These are phyloP conservation scores for Ilex aquifolium DNA, from an alignment of 257 asterid genomes.

Conservation along the genomic window DNA sequence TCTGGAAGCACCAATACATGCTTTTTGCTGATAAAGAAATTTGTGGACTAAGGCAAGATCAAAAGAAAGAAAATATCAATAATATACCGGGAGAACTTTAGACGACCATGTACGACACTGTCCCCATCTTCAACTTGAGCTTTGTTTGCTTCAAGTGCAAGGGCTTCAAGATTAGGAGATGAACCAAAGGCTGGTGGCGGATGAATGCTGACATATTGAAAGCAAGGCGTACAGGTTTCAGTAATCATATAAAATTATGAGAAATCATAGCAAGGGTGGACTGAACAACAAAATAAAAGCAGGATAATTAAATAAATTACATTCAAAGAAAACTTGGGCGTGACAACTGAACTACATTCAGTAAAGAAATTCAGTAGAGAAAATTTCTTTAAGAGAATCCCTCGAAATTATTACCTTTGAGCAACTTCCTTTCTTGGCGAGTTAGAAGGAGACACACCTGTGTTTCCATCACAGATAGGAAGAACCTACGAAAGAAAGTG, in stretches of 20 bases:
- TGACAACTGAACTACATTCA: background rate
- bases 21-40: background rate
- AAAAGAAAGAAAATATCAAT: background rate
- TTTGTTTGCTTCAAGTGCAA: slow-evolving; percentile 66
- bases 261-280: slow-evolving; percentile 9
- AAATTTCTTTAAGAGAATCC: background rate
- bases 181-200: slow-evolving; percentile 99
- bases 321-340: background rate
- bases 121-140: slow-evolving; percentile 59
- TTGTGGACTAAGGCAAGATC: background rate
- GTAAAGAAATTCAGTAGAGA: background rate
- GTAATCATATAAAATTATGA: slow-evolving; percentile 4
- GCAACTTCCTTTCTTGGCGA: slow-evolving; percentile 40
- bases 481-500: slow-evolving; percentile 44
- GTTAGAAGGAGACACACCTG: slow-evolving; percentile 46
- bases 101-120: slow-evolving; percentile 27
- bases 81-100: slow-evolving; percentile 53
- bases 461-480: slow-evolving; percentile 48
- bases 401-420: slow-evolving; percentile 24
- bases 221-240: slow-evolving; percentile 17
- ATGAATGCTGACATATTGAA: slow-evolving; percentile 58
- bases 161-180: slow-evolving; percentile 96
- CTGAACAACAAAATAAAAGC: background rate
- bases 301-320: background rate
- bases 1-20: background rate